These are phyloP conservation scores for Platismatia glauca DNA, from an alignment of 495 filamentous ascomycete genomes.

Conservation along the genomic window DNA sequence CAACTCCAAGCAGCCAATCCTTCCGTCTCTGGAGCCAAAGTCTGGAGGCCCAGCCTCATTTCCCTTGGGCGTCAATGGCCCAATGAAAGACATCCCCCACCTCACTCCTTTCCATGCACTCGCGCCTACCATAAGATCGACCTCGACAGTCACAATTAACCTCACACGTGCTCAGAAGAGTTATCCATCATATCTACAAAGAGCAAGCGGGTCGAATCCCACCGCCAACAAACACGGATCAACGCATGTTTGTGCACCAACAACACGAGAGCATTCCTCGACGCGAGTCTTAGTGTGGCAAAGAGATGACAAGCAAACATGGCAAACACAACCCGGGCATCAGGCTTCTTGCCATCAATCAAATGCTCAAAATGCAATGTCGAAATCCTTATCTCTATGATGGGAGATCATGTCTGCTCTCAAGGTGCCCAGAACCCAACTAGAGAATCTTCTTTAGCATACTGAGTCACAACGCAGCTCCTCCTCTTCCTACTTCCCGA, in stretches of 20 bases:
- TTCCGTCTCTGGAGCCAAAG: not conserved
- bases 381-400: constrained; percentile 78
- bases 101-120: not conserved
- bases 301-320: constrained; percentile 39
- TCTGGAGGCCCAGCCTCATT: constrained; percentile 5
- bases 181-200: not conserved
- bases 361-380: constrained; percentile 88
- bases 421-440: constrained; percentile 12
- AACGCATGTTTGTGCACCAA: constrained; percentile 9
- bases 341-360: constrained; percentile 76
- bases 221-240: constrained; percentile 11
- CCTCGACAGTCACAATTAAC: not conserved
- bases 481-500: constrained; percentile 20
- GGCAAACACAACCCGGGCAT: constrained; percentile 42
- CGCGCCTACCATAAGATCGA: constrained; percentile 5
- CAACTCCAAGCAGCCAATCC: constrained; percentile 6
- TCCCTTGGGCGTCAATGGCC: constrained; percentile 10
- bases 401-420: constrained; percentile 84
- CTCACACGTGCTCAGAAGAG: not conserved
- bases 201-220: not conserved
- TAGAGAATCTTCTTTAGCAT: not conserved
- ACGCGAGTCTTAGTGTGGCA: constrained; percentile 12
- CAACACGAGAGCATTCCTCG: constrained; percentile 10
- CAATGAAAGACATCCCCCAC: constrained; percentile 5
- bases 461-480: constrained; percentile 17